A percentile compares a stretch with the other conserved stretches of the same genome.
Conservation (phyloP, 192 early-diverging fungal species). For the Coemansia reversa region DNA sequence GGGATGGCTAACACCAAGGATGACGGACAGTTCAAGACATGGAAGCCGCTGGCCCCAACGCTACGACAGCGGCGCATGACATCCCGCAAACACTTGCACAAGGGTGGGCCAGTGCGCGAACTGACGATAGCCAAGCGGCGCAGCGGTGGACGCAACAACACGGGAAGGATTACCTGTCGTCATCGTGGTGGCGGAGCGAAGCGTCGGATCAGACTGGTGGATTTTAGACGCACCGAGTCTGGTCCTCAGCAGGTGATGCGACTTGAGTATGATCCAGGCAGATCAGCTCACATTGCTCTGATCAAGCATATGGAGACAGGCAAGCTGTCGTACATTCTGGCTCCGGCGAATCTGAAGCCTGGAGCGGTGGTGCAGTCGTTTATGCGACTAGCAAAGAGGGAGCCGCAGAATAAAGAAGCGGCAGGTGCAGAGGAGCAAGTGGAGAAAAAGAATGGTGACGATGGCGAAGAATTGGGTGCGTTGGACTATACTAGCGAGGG, state of each 20-base stretch:
- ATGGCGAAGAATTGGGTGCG: not conserved
- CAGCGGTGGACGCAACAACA: slow-evolving; percentile 85
- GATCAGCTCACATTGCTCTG: slow-evolving; percentile 83
- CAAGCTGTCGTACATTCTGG: slow-evolving; percentile 83
- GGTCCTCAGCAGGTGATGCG: slow-evolving; percentile 81
- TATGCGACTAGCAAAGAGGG: slow-evolving; percentile 18
- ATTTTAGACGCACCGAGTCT: slow-evolving; percentile 74
- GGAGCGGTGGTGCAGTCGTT: slow-evolving; percentile 71
- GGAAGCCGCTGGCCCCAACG: slow-evolving; percentile 86
- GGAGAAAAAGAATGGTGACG: not conserved
- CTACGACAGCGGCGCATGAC: slow-evolving; percentile 80
- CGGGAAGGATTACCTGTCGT: slow-evolving; percentile 85
- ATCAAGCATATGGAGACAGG: slow-evolving; percentile 75
- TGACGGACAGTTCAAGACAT: slow-evolving; percentile 85
- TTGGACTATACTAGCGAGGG: slow-evolving; percentile 19
- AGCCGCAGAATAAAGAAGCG: slow-evolving; percentile 1
- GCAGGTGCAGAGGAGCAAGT: slow-evolving; percentile 11
- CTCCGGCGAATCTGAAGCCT: slow-evolving; percentile 70
- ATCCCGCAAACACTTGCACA: slow-evolving; percentile 82
- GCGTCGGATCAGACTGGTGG: slow-evolving; percentile 79
- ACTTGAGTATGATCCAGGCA: slow-evolving; percentile 94
- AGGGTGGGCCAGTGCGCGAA: slow-evolving; percentile 77
- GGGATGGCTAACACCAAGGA: slow-evolving; percentile 39
- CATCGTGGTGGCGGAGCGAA: slow-evolving; percentile 94
- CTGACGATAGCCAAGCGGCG: slow-evolving; percentile 80